Conservation (phyloP, 1,284 basidiomycete genomes). For the Apiotrichum montevideense region DNA sequence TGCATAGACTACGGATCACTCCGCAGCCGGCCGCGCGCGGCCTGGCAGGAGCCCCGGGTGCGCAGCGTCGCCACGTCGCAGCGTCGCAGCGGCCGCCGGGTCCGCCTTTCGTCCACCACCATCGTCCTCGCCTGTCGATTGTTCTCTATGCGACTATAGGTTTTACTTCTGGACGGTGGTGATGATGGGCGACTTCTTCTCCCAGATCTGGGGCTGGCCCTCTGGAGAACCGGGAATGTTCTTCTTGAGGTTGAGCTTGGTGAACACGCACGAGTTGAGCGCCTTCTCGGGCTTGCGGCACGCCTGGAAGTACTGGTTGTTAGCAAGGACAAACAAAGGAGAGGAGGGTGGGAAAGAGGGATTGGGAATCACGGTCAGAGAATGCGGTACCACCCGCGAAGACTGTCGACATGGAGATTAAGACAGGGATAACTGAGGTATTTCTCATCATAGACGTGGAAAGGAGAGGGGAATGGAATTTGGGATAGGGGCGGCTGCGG, state of each 20-base stretch:
- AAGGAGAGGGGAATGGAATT: neutral
- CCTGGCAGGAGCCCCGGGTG: no score
- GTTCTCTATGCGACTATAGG: no score
- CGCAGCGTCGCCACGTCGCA: no score
- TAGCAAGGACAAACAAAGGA: neutral
- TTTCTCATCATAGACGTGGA: slow-evolving; percentile 43
- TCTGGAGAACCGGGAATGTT: slow-evolving; percentile 84
- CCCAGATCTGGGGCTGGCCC: slow-evolving; percentile 81
- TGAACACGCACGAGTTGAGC: slow-evolving; percentile 93
- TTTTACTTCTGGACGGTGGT: slow-evolving; percentile 65
- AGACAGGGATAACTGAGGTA: slow-evolving; percentile 60
- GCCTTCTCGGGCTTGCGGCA: slow-evolving; percentile 86
- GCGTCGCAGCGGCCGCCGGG: no score
- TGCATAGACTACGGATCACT: neutral
- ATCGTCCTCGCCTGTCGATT: no score
- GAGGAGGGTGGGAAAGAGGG: neutral
- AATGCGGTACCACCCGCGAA: slow-evolving; percentile 50
- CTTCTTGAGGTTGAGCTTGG: slow-evolving; percentile 89
- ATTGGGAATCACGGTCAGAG: slow-evolving; percentile 33
- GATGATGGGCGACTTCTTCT: slow-evolving; percentile 78
- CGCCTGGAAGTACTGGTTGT: slow-evolving; percentile 70
- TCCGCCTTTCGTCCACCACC: no score
- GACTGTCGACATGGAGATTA: slow-evolving; percentile 58
- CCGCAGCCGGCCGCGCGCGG: neutral
- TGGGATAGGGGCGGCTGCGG: no score